phyloP scores from a whole-genome alignment of 805 yeast genomes.

The Metschnikowia picachoensis region DNA sequence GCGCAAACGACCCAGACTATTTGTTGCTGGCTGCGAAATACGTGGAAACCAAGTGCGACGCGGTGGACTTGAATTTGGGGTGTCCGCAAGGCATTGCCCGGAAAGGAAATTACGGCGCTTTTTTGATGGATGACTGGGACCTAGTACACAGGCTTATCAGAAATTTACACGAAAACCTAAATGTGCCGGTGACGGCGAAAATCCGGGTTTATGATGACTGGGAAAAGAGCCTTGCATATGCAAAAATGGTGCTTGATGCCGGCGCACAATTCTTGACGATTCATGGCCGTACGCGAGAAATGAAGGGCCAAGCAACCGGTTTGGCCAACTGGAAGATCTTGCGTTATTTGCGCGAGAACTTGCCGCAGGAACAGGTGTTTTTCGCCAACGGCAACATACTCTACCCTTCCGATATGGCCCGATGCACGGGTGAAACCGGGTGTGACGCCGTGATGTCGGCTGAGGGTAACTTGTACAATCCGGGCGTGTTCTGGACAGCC shows the following conservation, averaged over 20 bases:
- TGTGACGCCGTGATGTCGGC: conserved; percentile 98
- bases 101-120: conserved; percentile 93
- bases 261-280: conserved; percentile 96
- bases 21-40: conserved; percentile 74
- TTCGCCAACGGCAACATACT: conserved; percentile 94
- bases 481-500: conserved; percentile 75
- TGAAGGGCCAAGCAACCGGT: conserved; percentile 96
- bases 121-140: conserved; percentile 96
- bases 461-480: conserved; percentile 90
- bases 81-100: conserved; percentile 98
- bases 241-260: conserved; percentile 81
- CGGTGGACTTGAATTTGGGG: conserved; percentile 92
- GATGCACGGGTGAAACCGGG: conserved; percentile 58
- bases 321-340: conserved; percentile 89
- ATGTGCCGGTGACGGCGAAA: conserved; percentile 91
- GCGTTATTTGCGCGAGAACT: conserved; percentile 68
- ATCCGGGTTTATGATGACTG: conserved; percentile 84
- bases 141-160: conserved; percentile 67
- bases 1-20: conserved; percentile 92
- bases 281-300: conserved; percentile 94
- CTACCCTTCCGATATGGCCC: conserved; percentile 75
- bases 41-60: conserved; percentile 85
- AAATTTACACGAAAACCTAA: conserved; percentile 68
- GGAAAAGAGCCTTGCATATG: conserved; percentile 80
- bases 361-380: conserved; percentile 77